Evolutionary conservation across 2,329 filamentous ascomycete species (phyloP), one percentile per base, ranked within the genome.

Genomic region (Lasiodiplodia hormozganensis): DNA sequence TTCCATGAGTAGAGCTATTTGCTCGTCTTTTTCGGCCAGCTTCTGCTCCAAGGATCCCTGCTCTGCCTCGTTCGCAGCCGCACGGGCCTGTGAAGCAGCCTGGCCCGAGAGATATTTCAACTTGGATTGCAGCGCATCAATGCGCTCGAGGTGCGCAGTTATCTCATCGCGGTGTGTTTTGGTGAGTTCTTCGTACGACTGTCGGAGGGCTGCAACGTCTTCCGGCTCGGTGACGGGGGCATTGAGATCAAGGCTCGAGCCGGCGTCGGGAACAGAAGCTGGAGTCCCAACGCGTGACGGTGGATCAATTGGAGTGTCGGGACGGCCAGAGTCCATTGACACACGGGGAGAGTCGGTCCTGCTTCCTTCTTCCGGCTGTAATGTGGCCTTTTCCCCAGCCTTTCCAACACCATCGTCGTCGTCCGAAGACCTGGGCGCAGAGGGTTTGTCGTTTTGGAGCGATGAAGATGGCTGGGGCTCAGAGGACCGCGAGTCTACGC

Each of bases 101-200:
- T 94, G 92, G 70, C 91, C 91, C 2, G 94, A 90, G 14, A 99
- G 83, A 75, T 96, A 97, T 72, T 94, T 91, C 34, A 99, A 82
- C 76, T 99, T 98, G 7, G 93, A 89, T 78, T 98, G 93, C 1
- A 99, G 82, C 4, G 94, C 92, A 82, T 99, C 96, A 67, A 97
- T 96, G 43, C 92, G 89, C 80, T 99, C 96, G 7, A 95, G 86
- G 71, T 97, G 93, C 60, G 86, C 87, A 74, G 96, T 89, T 51
- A 94, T 86, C 77, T 98, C 96, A 73, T 96, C 92, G 69, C 95
- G 90, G 72, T 92, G 88, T 70, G 89, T 86, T 40, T 81, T 80
- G 69, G 88, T 82, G 0, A 83, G 83, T 36, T 82, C 79, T 58
- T 84, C 82, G 57, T 87, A 81, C 65, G 85, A 81, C 74, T 84